A percentile compares a stretch with the other conserved stretches of the same genome.
Evolutionary conservation across 2,329 filamentous ascomycete genomes (phyloP).

Genomic region (Lasiodiplodia gonubiensis): DNA sequence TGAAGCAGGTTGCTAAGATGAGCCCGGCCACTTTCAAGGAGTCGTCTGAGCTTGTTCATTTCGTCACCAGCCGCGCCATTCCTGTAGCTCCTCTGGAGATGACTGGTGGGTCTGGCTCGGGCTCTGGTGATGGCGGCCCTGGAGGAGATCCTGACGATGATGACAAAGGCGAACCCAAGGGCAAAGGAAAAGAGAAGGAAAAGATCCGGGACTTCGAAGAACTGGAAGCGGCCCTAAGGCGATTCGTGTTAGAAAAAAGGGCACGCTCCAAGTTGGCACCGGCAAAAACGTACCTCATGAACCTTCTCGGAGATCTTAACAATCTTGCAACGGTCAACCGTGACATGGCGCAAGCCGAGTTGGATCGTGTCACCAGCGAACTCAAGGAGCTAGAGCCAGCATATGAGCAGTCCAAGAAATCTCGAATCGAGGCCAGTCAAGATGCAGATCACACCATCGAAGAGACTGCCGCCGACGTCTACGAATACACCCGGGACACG

Average conservation of each 20-base stretch:
- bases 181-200: conserved; percentile 71
- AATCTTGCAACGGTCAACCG: conserved; percentile 84
- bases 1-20: conserved; percentile 86
- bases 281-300: conserved; percentile 92
- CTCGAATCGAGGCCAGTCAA: conserved; percentile 78
- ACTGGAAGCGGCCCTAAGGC: conserved; percentile 83
- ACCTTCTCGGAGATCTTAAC: conserved; percentile 86
- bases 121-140: conserved; percentile 36
- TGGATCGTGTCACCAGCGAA: conserved; percentile 81
- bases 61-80: conserved; percentile 96
- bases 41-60: conserved; percentile 89
- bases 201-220: conserved; percentile 89
- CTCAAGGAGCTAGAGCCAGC: conserved; percentile 82
- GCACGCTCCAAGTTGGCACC: conserved; percentile 94
- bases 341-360: conserved; percentile 82
- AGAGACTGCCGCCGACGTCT: conserved; percentile 82
- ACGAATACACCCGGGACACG: conserved; percentile 78
- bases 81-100: conserved; percentile 70
- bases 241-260: conserved; percentile 95
- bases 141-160: conserved; percentile 46
- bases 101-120: conserved; percentile 52
- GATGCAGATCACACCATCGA: conserved; percentile 83
- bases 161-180: conserved; percentile 65
- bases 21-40: conserved; percentile 95
- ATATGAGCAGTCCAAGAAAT: conserved; percentile 82